These are phyloP conservation scores for Rhizophagus sp. DNA, from an alignment of 192 early-diverging fungal genomes.

Conservation along the genomic window DNA sequence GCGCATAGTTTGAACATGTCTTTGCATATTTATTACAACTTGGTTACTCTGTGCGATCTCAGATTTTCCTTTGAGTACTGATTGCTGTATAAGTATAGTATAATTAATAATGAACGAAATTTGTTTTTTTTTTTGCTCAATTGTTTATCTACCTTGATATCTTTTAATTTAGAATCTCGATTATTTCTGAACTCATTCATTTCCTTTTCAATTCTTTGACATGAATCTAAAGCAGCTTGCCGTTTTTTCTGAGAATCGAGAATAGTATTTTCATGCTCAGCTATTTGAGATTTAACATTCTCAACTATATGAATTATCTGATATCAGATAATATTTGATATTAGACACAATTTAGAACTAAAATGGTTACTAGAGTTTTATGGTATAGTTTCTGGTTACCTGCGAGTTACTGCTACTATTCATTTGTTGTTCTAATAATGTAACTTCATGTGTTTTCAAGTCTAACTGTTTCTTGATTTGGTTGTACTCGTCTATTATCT, in stretches of 20 bases:
- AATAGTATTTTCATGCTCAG: constrained; percentile 45
- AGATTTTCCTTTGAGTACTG: constrained; percentile 64
- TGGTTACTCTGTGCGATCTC: constrained; percentile 57
- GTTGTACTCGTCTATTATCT: constrained; percentile 56
- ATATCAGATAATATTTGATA: constrained; percentile 25
- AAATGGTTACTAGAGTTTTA: not conserved
- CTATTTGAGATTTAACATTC: constrained; percentile 54
- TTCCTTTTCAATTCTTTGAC: constrained; percentile 73
- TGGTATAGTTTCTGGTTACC: constrained; percentile 38
- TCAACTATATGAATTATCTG: constrained; percentile 59
- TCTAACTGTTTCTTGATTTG: constrained; percentile 65
- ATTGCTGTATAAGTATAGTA: constrained; percentile 45
- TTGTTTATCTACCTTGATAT: constrained; percentile 59
- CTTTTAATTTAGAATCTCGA: constrained; percentile 86
- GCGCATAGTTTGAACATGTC: constrained; percentile 62
- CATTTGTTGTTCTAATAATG: constrained; percentile 74
- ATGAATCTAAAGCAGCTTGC: constrained; percentile 53
- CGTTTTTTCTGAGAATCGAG: constrained; percentile 46
- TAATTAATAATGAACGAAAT: constrained; percentile 20
- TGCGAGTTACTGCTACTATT: constrained; percentile 73
- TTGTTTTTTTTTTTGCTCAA: not conserved
- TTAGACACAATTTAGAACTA: not conserved
- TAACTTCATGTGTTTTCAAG: constrained; percentile 77
- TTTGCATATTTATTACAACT: constrained; percentile 63
- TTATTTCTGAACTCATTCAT: constrained; percentile 89